Evolutionary conservation across 2,329 filamentous ascomycete species (phyloP).

Genomic region (Botryotinia calthae): DNA sequence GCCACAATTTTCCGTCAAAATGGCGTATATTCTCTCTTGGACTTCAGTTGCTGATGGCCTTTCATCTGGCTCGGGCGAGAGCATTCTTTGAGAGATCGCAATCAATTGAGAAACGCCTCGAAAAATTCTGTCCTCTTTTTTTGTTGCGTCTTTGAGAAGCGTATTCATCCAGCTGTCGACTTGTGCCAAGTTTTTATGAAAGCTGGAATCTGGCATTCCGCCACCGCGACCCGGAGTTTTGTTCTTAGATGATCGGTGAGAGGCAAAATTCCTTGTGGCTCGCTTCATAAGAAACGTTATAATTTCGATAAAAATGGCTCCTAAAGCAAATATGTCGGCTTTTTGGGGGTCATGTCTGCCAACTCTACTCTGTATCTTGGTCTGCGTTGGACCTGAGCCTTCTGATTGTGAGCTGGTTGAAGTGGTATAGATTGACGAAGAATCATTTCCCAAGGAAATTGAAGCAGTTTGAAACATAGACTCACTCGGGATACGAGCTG

Average conservation of each 20-base stretch:
- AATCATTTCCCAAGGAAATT: slow-evolving; percentile 24
- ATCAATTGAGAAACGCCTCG: slow-evolving; percentile 53
- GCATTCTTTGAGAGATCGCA: slow-evolving; percentile 53
- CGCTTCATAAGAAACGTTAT: slow-evolving; percentile 68
- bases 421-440: slow-evolving; percentile 30
- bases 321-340: slow-evolving; percentile 71
- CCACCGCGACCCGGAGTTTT: slow-evolving; percentile 51
- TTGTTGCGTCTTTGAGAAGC: slow-evolving; percentile 56
- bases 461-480: background rate
- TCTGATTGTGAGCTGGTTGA: slow-evolving; percentile 22
- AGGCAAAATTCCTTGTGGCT: slow-evolving; percentile 61
- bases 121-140: slow-evolving; percentile 48
- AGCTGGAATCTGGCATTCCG: slow-evolving; percentile 64
- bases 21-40: slow-evolving; percentile 51
- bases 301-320: slow-evolving; percentile 70
- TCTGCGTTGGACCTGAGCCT: background rate
- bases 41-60: slow-evolving; percentile 54
- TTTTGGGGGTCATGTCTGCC: slow-evolving; percentile 51
- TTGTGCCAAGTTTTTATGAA: slow-evolving; percentile 68
- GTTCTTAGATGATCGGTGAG: slow-evolving; percentile 64
- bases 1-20: slow-evolving; percentile 43
- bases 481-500: slow-evolving; percentile 23
- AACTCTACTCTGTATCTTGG: slow-evolving; percentile 32
- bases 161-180: slow-evolving; percentile 65
- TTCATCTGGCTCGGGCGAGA: slow-evolving; percentile 50